Evolutionary conservation across 2,329 filamentous ascomycete species (phyloP).

Genomic region (Myriosclerotinia curreyana): DNA sequence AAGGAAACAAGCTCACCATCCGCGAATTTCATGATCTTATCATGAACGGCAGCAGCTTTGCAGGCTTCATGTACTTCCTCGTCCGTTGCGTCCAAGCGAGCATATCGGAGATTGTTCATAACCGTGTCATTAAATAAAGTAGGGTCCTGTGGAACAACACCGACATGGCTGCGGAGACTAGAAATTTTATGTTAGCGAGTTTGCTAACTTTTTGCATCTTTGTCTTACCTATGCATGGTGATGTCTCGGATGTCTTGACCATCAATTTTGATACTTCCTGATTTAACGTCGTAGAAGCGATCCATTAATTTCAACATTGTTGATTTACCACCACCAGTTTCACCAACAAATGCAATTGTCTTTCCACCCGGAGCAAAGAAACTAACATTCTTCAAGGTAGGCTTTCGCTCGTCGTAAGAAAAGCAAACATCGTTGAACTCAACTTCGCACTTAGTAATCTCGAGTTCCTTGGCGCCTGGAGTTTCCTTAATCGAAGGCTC

Average conservation of each 20-base stretch:
- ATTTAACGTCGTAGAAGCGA: constrained; percentile 46
- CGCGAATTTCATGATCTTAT: constrained; percentile 55
- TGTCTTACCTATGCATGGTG: constrained; percentile 49
- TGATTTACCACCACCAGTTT: constrained; percentile 46
- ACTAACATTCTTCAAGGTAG: constrained; percentile 39
- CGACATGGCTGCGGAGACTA: constrained; percentile 44
- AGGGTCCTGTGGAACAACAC: constrained; percentile 58
- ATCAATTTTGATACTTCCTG: constrained; percentile 42
- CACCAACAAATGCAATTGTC: constrained; percentile 47
- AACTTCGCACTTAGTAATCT: constrained; percentile 42
- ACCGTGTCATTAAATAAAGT: constrained; percentile 55
- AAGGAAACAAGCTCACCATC: constrained; percentile 50
- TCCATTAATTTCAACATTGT: constrained; percentile 46
- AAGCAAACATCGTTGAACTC: constrained; percentile 41
- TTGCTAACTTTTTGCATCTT: constrained; percentile 43
- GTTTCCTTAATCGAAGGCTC: constrained; percentile 54
- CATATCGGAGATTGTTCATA: constrained; percentile 39
- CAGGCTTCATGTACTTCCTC: constrained; percentile 48
- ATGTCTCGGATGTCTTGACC: constrained; percentile 40
- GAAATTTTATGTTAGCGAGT: constrained; percentile 5
- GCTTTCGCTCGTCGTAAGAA: constrained; percentile 40
- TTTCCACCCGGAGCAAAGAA: constrained; percentile 41
- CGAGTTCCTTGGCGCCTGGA: constrained; percentile 46
- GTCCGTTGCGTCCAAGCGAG: constrained; percentile 34
- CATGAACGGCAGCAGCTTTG: constrained; percentile 55